Base-by-base conservation (phyloP, 148 eudicot genomes). In the Cornus florida region DNA sequence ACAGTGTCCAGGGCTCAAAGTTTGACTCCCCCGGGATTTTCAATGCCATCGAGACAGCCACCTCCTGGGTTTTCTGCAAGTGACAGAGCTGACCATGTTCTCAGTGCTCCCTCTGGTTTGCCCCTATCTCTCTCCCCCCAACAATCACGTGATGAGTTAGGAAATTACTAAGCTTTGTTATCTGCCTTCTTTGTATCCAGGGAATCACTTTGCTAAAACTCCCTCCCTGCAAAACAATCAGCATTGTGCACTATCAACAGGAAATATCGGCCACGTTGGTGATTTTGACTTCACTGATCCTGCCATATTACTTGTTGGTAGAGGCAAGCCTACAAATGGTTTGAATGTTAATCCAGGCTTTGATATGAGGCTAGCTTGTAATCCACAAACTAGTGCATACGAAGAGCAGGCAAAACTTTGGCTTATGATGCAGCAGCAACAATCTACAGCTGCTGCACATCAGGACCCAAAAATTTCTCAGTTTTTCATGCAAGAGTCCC, bases 341-440 rank as follows among this genome's bases (percentile, higher is more conserved):
- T 22, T 68, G 19, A 82, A 76, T 53, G 84, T 75, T 50, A 28
- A 28, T 28, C 71, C 86, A 24, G 78, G 82, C 77, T 79, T 84
- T 2, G 87, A 82, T 62, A 56, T 71, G 70, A 81, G 85, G 78
- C 83, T 67, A 53, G 56, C 68, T 57, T 69, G 77, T 76, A 32
- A 85, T 53, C 75, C 81, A 6, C 87, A 82, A 13, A 13, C 66
- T 22, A 73, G 70, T 53, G 48, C 74, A n/a, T 76, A 80, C 16
- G 82, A 84, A 7, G 87, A 87, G 3, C 83, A 89, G 53, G 72
- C 85, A 38, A 84, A 83, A 78, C 84, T 72, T 56, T 85, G 88
- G 88, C 84, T 77, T 66, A 31, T 83, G 79, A 85, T 83, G 85
- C 91, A 86, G 72, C 88, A 85, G 85, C 91, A 86, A 75, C 88